These are phyloP conservation scores for Favolaschia claudopus DNA, from an alignment of 768 basidiomycete genomes.

Conservation along the genomic window DNA sequence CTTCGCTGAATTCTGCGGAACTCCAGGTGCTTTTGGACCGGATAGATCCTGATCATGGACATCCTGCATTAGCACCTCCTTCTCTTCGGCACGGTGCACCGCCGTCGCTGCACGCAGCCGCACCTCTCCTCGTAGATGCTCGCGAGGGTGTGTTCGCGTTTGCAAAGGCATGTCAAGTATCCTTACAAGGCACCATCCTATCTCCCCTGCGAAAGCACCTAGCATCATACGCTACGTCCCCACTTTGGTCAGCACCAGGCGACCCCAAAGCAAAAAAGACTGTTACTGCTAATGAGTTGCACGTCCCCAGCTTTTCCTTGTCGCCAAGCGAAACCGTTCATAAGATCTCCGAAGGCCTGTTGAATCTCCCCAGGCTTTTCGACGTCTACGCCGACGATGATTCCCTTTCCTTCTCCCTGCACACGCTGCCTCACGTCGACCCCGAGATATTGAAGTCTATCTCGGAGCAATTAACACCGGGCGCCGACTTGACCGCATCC, in stretches of 20 bases:
- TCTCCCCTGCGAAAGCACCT: slow-evolving; percentile 83
- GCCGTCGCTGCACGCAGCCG: slow-evolving; percentile 31
- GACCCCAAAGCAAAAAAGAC: slow-evolving; percentile 57
- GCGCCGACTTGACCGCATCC: slow-evolving; percentile 36
- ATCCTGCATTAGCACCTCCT: slow-evolving; percentile 33
- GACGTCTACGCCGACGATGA: slow-evolving; percentile 95
- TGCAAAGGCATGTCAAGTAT: slow-evolving; percentile 75
- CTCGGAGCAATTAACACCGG: slow-evolving; percentile 45
- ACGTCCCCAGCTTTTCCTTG: slow-evolving; percentile 91
- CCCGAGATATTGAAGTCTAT: slow-evolving; percentile 57
- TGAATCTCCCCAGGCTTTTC: slow-evolving; percentile 92
- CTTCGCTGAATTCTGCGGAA: slow-evolving; percentile 82
- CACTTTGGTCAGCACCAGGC: slow-evolving; percentile 68
- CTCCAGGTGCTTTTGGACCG: slow-evolving; percentile 68
- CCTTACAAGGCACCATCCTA: slow-evolving; percentile 84
- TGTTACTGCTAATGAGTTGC: slow-evolving; percentile 59
- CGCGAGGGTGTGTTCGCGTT: slow-evolving; percentile 66
- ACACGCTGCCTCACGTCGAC: slow-evolving; percentile 79
- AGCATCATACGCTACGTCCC: slow-evolving; percentile 67
- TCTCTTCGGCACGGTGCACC: slow-evolving; percentile 37
- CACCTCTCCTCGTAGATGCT: slow-evolving; percentile 60
- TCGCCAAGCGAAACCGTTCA: slow-evolving; percentile 91
- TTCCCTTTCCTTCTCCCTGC: slow-evolving; percentile 86
- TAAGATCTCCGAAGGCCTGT: slow-evolving; percentile 89
- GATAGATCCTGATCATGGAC: slow-evolving; percentile 51